Evolutionary conservation across 2,329 filamentous ascomycete genomes (phyloP), one percentile per base, ranked within the genome.

Genomic region (Aspergillus sclerotialis): DNA sequence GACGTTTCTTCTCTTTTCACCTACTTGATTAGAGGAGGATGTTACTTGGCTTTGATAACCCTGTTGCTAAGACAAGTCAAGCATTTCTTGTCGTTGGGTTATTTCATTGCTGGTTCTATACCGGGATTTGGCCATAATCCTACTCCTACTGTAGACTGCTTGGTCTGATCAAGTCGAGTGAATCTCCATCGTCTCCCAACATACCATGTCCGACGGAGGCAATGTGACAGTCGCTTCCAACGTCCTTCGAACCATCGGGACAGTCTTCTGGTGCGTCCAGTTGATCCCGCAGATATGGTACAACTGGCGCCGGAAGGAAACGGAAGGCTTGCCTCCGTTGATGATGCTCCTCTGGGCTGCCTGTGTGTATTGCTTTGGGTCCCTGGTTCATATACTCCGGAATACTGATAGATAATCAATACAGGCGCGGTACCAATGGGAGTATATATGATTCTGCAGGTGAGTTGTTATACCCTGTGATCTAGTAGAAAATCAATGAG

Each of bases 261-360:
- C 61, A 2, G 52, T 63, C 8, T 49, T 64, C 25, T 64, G 61
- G 60, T 64, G 60, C 33, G 46, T 64, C 35, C 50, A 67, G 42
- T 39, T 64, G 25, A 44, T 63, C 11, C 54, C 55, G 9, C 63
- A 67, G 44, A 78, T 81, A 61, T 79, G 73, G 72, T 68, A 73
- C 39, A 81, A 79, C 50, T 80, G 73, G 69, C 64, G 67, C 13
- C 68, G 61, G 9, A 80, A 81, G 49, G 70, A 67, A 39, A 80
- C 76, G 0, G 75, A 80, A 25, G 78, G 78, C 2, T 57, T 81
- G 2, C 77, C 77, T 0, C 67, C 65, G 0, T 46, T 57, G 13
- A 81, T 81, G 76, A 72, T 80, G 64, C 73, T 80, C 41, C 54
- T 80, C 1, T 82, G 77, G 76, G 75, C 72, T n/a, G 49, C 68